A percentile compares a stretch with the other conserved stretches of the same genome.
phyloP scores from a whole-genome alignment of 2,329 filamentous ascomycete species.

The Fusarium bactridioides region DNA sequence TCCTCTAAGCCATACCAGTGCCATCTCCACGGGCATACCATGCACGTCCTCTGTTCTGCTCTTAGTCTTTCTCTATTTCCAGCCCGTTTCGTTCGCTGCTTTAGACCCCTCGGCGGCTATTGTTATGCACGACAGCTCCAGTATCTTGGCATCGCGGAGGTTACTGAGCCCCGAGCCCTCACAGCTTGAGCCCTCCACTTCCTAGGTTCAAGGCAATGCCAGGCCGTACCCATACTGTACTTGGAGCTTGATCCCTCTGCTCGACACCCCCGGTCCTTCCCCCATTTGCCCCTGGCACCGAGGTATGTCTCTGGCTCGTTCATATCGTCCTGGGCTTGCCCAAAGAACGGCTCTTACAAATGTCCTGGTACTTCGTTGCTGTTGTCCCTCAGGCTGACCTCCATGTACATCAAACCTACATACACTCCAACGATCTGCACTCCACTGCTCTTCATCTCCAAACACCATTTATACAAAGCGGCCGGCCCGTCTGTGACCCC shows the following conservation, averaged over 20 bases:
- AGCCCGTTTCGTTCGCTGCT: constrained; percentile 28
- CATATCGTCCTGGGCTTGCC: constrained; percentile 33
- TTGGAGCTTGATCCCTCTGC: constrained; percentile 28
- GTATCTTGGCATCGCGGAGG: constrained; percentile 26
- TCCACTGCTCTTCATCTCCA: constrained; percentile 40
- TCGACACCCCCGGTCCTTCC: constrained; percentile 23
- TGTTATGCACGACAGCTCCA: constrained; percentile 43
- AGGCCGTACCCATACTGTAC: constrained; percentile 24
- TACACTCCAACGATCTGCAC: constrained; percentile 38
- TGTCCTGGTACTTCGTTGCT: constrained; percentile 29
- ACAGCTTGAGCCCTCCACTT: constrained; percentile 18
- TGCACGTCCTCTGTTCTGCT: constrained; percentile 24
- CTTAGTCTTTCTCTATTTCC: constrained; percentile 29
- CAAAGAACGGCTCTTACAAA: constrained; percentile 34
- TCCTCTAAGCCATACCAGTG: constrained; percentile 14
- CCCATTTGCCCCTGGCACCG: constrained; percentile 24
- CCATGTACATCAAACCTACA: constrained; percentile 20
- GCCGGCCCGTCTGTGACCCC: constrained; percentile 36
- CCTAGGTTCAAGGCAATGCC: constrained; percentile 30
- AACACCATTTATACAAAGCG: constrained; percentile 42
- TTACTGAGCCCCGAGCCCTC: constrained; percentile 4
- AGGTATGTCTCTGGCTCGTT: constrained; percentile 23
- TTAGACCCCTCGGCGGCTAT: constrained; percentile 42
- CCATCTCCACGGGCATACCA: constrained; percentile 36
- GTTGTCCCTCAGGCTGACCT: constrained; percentile 19